Evolutionary conservation across 2,329 filamentous ascomycete species (phyloP).

Genomic region (Penicillium sp.): DNA sequence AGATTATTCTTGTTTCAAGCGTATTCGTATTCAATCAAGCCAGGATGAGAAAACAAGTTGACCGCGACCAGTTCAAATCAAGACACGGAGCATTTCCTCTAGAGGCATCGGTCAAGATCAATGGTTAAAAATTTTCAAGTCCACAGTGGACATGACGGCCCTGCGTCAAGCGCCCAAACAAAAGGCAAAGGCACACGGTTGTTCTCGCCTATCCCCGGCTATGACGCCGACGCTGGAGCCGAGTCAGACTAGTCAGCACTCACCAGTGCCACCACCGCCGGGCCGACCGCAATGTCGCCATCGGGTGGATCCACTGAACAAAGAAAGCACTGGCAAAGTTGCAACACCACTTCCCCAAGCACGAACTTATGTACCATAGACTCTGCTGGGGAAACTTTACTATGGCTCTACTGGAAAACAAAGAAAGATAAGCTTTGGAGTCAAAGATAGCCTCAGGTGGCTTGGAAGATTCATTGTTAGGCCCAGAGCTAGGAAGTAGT

Average conservation of each 20-base stretch:
- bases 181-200: background rate
- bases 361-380: background rate
- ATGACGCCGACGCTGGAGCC: background rate
- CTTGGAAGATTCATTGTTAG: slow-evolving; percentile 15
- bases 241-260: too few relatives aligned
- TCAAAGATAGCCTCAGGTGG: slow-evolving; percentile 4
- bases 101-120: background rate
- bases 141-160: background rate
- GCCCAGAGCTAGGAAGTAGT: slow-evolving; percentile 24
- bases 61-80: background rate
- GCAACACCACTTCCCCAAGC: too few relatives aligned
- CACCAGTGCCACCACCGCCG: background rate
- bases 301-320: background rate
- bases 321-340: background rate
- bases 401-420: background rate
- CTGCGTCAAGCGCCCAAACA: background rate
- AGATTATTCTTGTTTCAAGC: background rate
- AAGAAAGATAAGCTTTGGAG: background rate
- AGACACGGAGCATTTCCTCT: background rate
- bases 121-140: background rate
- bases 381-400: background rate
- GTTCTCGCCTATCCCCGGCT: slow-evolving; percentile 4
- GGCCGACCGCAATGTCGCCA: slow-evolving; percentile 7
- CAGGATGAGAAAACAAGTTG: background rate
- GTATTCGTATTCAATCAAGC: background rate